A percentile compares a stretch with the other conserved stretches of the same genome.
Evolutionary conservation across 2,329 filamentous ascomycete genomes (phyloP).

Genomic region (Sclerotinia subarctica): DNA sequence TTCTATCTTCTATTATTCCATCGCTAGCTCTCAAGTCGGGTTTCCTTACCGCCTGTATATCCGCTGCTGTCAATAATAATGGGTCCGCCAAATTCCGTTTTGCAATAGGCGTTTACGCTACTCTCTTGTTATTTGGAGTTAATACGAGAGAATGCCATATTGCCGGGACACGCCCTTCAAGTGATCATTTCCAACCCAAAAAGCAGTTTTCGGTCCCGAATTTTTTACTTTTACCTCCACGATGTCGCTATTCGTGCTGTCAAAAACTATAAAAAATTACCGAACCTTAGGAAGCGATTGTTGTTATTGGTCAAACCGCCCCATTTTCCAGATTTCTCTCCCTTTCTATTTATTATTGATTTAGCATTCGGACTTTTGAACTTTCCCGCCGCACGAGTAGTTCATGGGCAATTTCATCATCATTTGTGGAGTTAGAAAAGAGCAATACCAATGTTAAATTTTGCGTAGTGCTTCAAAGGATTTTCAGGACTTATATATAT

Average conservation of each 20-base stretch:
- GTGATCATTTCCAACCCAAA: neutral
- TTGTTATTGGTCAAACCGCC: too few species aligned
- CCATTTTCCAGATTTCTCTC: too few species aligned
- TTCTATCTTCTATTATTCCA: neutral
- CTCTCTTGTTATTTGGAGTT: neutral
- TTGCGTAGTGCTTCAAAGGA: neutral
- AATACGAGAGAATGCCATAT: neutral
- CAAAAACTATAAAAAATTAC: too few species aligned
- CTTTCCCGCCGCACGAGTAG: too few species aligned
- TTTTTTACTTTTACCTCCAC: too few species aligned
- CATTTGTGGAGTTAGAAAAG: neutral
- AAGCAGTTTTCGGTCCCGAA: neutral
- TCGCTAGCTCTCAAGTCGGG: neutral
- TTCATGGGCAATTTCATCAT: neutral
- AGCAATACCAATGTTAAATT: neutral
- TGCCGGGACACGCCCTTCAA: conserved; percentile 1
- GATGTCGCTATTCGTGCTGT: neutral
- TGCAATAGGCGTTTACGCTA: neutral
- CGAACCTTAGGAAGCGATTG: too few species aligned
- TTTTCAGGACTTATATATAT: neutral
- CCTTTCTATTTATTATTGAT: too few species aligned
- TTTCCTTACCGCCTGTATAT: conserved; percentile 6
- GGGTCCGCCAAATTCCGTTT: neutral
- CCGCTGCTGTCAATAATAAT: neutral
- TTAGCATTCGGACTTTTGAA: too few species aligned